Base-by-base conservation (phyloP, 306 rosid species). In the Hippophae tibetana region DNA sequence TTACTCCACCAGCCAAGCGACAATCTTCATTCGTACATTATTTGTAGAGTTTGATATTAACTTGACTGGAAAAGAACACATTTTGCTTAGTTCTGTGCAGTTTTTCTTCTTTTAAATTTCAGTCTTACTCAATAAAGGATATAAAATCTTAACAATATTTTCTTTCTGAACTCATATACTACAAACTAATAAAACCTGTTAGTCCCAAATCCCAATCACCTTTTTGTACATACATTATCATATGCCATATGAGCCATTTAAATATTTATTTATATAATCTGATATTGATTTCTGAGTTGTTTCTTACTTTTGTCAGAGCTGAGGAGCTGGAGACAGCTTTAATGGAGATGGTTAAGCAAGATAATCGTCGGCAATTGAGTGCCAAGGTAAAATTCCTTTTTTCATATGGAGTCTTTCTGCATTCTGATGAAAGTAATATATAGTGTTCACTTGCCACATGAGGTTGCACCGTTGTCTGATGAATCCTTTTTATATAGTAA, bases 261-360 rank as follows among this genome's bases (percentile, higher is more conserved):
- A 26, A n/a, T 49, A 11, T n/a, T 52, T n/a, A 8, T 64, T 61
- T 49, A 59, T 54, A 40, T 43, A 44, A 55, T 66, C 42, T 72
- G 48, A 41, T 9, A 66, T 27, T 76, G 66, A 68, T 31, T 18
- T 47, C 60, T 23, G 62, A 38, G 52, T 76, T 64, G 56, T 43
- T 66, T 57, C 59, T 44, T 13, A 23, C 43, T 62, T 68, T 71
- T 74, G 43, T 56, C 73, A 93, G 99, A 78, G 87, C 99, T 6
- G 99, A 93, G 82, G 99, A 93, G 76, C 81, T 93, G 74, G 99
- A 93, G 79, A 86, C 95, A 54, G 99, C 99, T 42, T 69, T 93
- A 60, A 93, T 93, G 97, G 99, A 93, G 79, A 93, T 89, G 87
- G 99, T 89, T 63, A 74, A 79, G 94, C 89, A 82, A 74, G 99